Base-by-base conservation (phyloP, 1,284 basidiomycete species). In the Fomitopsis betulina region DNA sequence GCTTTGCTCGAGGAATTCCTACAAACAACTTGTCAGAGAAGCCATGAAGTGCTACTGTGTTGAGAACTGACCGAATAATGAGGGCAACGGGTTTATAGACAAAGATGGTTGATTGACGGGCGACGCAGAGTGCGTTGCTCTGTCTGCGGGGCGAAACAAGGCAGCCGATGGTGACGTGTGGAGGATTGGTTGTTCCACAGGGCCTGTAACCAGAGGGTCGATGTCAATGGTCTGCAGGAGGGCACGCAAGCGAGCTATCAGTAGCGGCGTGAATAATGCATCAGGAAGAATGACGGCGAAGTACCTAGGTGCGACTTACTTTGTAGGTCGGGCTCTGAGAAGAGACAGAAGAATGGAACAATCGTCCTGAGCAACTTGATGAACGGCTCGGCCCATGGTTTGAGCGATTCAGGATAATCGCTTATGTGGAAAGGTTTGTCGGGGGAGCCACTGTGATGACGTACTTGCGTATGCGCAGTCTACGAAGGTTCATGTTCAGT, bases 391-490 rank as follows among this genome's bases (percentile, higher is more conserved):
- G 57, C 62, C 60, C 62, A 67, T 12, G 55, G 54, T 27, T 55
- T 60, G 33, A 58, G 40, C 5, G 40, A 21, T n/a, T 59, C 57
- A 23, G 60, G 39, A 32, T 21, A 56, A n/a, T 39, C 49, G 15
- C 59, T 58, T 9, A 62, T 42, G 38, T 61, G 59, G 39, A 62
- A 63, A 0, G 56, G 56, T n/a, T 51, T 32, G 13, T 47, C 25
- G 5, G 56, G 49, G 7, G 43, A n/a, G 9, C 43, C 56, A 38
- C 57, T 60, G 17, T 54, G 50, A 2, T 60, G 59, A n/a, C 58
- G 58, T 5, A 67, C 64, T 30, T 53, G 59, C 0, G 54, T 53
- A 19, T 60, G 58, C 1, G 65, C 65, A 6, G 64, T 62, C 65
- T 67, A 49, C 10, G 23, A n/a, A 21, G 3, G 49, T 21, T 33